A percentile compares a stretch with the other conserved stretches of the same genome.
These are phyloP conservation scores for Blepharisma undulans DNA, from an alignment of 169 alveolate genomes.

Conservation along the genomic window DNA sequence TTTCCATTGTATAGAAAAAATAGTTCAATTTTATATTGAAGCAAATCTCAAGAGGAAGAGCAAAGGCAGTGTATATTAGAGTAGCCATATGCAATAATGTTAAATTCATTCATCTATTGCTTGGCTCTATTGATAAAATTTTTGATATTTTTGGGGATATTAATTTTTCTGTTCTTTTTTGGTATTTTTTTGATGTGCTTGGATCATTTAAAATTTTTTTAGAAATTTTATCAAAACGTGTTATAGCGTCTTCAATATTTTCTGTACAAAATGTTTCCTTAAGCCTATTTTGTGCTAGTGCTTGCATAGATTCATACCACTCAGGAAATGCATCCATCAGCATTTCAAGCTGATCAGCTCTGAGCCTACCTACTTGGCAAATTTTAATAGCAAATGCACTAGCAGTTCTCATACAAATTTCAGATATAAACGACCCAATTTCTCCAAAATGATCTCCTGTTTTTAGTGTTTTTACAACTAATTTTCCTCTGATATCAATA, in stretches of 20 bases:
- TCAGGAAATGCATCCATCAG: slow-evolving; percentile 59
- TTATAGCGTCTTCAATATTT: neutral
- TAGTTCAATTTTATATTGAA: slow-evolving; percentile 28
- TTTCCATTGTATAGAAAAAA: slow-evolving; percentile 31
- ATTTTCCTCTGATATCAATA: neutral
- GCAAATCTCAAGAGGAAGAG: slow-evolving; percentile 47
- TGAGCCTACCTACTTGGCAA: slow-evolving; percentile 46
- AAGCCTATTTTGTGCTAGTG: slow-evolving; percentile 1
- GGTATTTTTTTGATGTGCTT: neutral
- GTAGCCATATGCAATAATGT: slow-evolving; percentile 39
- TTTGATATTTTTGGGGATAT: slow-evolving; percentile 17
- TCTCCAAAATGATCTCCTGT: slow-evolving; percentile 40
- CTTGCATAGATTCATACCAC: slow-evolving; percentile 23
- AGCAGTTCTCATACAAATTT: slow-evolving; percentile 42
- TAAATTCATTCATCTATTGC: slow-evolving; percentile 28
- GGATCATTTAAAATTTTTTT: neutral
- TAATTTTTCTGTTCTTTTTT: slow-evolving; percentile 10
- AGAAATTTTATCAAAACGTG: neutral
- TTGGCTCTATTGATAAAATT: neutral
- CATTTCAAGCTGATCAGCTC: slow-evolving; percentile 17
- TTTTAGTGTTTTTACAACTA: neutral
- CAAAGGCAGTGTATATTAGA: slow-evolving; percentile 48
- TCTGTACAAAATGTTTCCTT: neutral
- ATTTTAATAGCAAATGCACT: slow-evolving; percentile 47
- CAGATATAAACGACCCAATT: neutral